Base-by-base conservation (phyloP, 2,329 filamentous ascomycete genomes). In the Eutypa lata region DNA sequence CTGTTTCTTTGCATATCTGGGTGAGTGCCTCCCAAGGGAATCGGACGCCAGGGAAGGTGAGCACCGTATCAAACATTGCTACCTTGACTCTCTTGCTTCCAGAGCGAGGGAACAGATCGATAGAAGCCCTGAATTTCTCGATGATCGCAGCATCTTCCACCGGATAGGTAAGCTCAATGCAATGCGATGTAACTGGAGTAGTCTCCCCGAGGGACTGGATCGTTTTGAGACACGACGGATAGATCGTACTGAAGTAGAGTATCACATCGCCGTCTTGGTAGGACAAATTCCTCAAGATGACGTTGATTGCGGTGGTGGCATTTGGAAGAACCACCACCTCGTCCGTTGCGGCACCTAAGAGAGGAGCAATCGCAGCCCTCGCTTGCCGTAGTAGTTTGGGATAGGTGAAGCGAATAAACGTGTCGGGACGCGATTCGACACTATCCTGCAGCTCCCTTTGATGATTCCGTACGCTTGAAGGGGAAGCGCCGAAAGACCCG, bases 11-110 rank as follows among this genome's bases (percentile, higher is more conserved):
- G 64, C 87, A 90, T 2, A 80, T 73, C 3, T 66, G 62, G 0
- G 80, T 78, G 22, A 92, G 71, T 3, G 65, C 62, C 65, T 90
- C 86, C 71, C 88, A 91, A 0, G 89, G 89, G 56, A 91, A 77
- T 2, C 84, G 74, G 0, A 89, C 76, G 1, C 88, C 89, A 0
- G 89, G 89, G 50, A 85, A 73, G 26, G 84, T 86, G 22, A 84
- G 80, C 18, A 92, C 77, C 0, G 83, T 84, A 64, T 92, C 89
- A 62, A 90, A 90, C 43, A 91, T 69, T 2, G 87, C 87, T 8
- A 89, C 62, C 44, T 78, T 82, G 1, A 86, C 80, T 4, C 67
- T 79, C 50, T 79, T 76, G 0, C 87, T 84, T 1, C 70, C 69
- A 1, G 58, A 59, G 44, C 76, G 73, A n/a, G 42, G 13, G 26